Evolutionary conservation across 2,329 filamentous ascomycete genomes (phyloP), one percentile per base, ranked within the genome.

Genomic region (Aureobasidium melanogenum): DNA sequence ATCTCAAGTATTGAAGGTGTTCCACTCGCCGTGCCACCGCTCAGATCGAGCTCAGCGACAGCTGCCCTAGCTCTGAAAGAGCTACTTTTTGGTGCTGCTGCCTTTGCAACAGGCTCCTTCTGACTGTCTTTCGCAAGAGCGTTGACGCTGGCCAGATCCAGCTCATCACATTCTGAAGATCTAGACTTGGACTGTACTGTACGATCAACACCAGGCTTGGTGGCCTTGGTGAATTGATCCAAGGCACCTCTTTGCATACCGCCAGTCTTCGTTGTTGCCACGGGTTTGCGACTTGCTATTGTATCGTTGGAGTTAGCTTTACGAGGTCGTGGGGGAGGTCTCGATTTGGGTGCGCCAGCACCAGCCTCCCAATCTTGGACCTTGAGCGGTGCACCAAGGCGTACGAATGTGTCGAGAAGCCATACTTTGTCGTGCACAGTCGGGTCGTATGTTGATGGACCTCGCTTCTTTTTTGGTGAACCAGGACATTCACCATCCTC

Each of bases 351-450:
- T 2, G 38, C 30, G 15, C 19, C 32, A 14, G 39, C 22, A 46
- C 62, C 69, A 24, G 76, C 77, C 66, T 89, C 82, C 81, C 87
- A 92, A 44, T 83, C 82, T 64, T 86, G 79, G 0, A 89, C 81
- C 30, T 82, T 82, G 2, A 85, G 74, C 3, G 88, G 88, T 60
- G 86, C 80, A 0, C 88, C 88, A 2, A 86, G 71, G 61, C 80
- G 83, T 5, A 84, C 82, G 57, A 89, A 78, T 0, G 81, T 79
- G 66, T 87, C 84, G 24, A 88, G 78, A 6, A 92, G 74, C 89
- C 89, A 93, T 10, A 82, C 72, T 64, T 87, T 82, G 43, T 89
- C 84, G 1, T 84, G 76, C 30, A 84, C 79, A 9, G 79, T 80
- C 0, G 90, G 88, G 67, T 91, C 85, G 66, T 88, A 91, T 0